Percentiles rank a stretch among this genome's conserved stretches.
Conservation (phyloP, 192 early-diverging fungal genomes). For the Umbelopsis isabellina region DNA sequence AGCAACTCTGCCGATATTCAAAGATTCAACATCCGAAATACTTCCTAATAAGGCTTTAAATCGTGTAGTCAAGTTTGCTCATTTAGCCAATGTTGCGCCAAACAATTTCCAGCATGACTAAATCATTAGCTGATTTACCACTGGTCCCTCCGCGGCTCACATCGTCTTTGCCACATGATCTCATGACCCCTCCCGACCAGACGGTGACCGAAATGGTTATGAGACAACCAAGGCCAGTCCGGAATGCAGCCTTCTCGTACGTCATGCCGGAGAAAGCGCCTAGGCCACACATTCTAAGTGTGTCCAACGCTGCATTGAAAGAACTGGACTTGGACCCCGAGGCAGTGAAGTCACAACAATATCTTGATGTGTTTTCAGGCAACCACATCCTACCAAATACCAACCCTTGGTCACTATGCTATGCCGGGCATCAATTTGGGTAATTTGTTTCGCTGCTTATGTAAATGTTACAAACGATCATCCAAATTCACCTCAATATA, state of each 20-base stretch:
- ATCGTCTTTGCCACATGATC: conserved; percentile 39
- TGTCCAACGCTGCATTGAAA: conserved; percentile 36
- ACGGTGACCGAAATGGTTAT: conserved; percentile 34
- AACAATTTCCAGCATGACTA: conserved; percentile 13
- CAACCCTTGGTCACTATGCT: conserved; percentile 68
- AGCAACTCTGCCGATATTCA: too few species aligned
- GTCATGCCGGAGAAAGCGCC: conserved; percentile 47
- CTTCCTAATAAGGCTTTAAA: not conserved
- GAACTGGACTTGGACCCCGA: conserved; percentile 37
- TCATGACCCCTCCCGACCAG: conserved; percentile 30
- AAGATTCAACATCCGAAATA: not conserved
- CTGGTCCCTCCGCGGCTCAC: conserved; percentile 27
- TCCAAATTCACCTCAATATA: not conserved
- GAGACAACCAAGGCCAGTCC: conserved; percentile 40
- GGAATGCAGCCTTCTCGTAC: conserved; percentile 45
- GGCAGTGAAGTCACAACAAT: conserved; percentile 28
- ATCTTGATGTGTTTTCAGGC: conserved; percentile 47
- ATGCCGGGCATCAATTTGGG: conserved; percentile 78
- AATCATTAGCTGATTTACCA: conserved; percentile 17
- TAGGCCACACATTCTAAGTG: conserved; percentile 30
- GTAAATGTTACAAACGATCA: not conserved
- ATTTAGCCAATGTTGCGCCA: conserved; percentile 1
- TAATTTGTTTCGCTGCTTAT: not conserved
- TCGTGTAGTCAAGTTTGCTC: not conserved
- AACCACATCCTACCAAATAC: conserved; percentile 47